A percentile compares a stretch with the other conserved stretches of the same genome.
phyloP scores from a whole-genome alignment of 2,329 filamentous ascomycete species.

The Pyricularia grisea region DNA sequence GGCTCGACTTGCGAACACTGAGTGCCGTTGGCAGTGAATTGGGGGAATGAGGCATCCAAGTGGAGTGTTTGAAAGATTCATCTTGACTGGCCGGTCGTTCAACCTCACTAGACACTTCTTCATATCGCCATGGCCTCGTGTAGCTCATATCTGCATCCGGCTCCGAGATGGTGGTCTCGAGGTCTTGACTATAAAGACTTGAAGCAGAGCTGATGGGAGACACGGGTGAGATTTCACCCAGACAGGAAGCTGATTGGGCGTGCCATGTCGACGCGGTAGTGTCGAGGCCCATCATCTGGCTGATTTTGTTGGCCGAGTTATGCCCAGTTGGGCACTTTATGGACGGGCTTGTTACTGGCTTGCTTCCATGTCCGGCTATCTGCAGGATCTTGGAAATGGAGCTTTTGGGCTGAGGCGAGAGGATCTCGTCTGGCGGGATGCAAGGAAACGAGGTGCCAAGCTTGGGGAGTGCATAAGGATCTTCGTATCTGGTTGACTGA shows the following conservation, averaged over 20 bases:
- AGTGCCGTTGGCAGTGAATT: background rate
- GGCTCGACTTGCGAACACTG: background rate
- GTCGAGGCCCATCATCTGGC: conserved; percentile 30
- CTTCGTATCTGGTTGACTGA: background rate
- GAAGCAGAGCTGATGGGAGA: conserved; percentile 8
- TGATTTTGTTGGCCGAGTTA: conserved; percentile 27
- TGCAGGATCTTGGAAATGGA: conserved; percentile 11
- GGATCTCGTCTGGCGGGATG: conserved; percentile 7
- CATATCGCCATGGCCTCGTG: background rate
- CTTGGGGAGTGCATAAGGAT: background rate
- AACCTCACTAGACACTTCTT: background rate
- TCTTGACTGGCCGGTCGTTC: background rate
- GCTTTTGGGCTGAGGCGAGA: conserved; percentile 13
- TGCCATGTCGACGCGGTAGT: conserved; percentile 7
- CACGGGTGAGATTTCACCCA: conserved; percentile 10
- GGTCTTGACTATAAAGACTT: conserved; percentile 11
- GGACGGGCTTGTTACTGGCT: conserved; percentile 4
- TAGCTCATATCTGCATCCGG: conserved; percentile 6
- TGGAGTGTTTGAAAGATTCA: background rate
- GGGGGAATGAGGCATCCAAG: conserved; percentile 4
- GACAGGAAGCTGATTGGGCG: background rate
- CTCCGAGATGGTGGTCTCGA: conserved; percentile 11
- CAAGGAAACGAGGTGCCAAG: conserved; percentile 3
- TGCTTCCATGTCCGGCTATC: conserved; percentile 9
- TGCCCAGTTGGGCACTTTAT: conserved; percentile 15